Conservation (phyloP, 202 grass and related monocot species). For the Setaria viridis region DNA sequence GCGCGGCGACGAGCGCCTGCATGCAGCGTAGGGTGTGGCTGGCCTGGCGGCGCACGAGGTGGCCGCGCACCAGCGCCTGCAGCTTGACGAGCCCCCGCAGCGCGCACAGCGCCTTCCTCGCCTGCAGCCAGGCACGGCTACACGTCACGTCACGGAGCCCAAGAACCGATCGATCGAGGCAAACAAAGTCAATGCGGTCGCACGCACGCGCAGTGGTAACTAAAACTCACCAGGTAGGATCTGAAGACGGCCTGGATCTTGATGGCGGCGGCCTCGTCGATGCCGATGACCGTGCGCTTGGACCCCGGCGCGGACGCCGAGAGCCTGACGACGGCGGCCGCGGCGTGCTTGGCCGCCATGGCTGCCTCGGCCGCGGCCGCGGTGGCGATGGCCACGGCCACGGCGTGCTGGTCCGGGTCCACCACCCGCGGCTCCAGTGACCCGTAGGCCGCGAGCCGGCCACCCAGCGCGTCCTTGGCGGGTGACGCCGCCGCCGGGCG, state of each 20-base stretch:
- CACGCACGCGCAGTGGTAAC: neutral
- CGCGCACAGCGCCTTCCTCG: constrained; percentile 87
- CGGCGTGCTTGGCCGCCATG: constrained; percentile 65
- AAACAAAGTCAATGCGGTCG: neutral
- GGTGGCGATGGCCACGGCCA: constrained; percentile 65
- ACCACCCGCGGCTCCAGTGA: constrained; percentile 45
- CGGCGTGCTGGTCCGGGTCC: constrained; percentile 58
- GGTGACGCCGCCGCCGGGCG: constrained; percentile 42
- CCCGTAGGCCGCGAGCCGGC: constrained; percentile 29
- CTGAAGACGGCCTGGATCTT: constrained; percentile 93
- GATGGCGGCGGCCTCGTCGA: constrained; percentile 73
- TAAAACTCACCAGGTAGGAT: constrained; percentile 68
- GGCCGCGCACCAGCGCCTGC: constrained; percentile 86
- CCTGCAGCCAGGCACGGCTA: constrained; percentile 41
- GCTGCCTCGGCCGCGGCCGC: constrained; percentile 73
- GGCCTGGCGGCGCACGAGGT: constrained; percentile 82
- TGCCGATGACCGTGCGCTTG: constrained; percentile 49
- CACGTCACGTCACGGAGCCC: neutral
- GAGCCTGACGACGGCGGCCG: constrained; percentile 63
- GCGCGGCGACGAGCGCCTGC: constrained; percentile 85
- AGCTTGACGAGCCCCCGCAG: constrained; percentile 82
- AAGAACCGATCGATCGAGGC: neutral
- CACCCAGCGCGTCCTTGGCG: constrained; percentile 18
- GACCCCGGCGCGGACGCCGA: constrained; percentile 48
- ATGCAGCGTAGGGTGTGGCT: constrained; percentile 81